These are phyloP conservation scores for Scedosporium boydii DNA, from an alignment of 2,329 filamentous ascomycete species.

Conservation along the genomic window DNA sequence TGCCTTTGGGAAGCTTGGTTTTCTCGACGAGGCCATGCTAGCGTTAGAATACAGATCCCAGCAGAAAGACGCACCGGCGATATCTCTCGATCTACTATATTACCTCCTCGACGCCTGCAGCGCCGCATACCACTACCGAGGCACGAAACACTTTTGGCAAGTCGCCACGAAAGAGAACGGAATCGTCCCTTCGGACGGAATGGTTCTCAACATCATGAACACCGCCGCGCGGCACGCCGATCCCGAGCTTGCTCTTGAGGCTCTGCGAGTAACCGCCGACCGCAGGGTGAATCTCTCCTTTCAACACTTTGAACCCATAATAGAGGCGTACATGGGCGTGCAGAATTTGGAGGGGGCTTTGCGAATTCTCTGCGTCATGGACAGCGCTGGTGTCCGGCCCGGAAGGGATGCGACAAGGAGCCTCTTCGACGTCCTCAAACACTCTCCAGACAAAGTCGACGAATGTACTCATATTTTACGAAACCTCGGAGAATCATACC, in stretches of 20 bases:
- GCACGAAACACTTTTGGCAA: slow-evolving; percentile 64
- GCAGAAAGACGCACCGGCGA: slow-evolving; percentile 15
- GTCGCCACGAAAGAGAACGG: slow-evolving; percentile 37
- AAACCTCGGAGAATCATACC: slow-evolving; percentile 28
- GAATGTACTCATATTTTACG: slow-evolving; percentile 48
- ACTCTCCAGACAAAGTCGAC: slow-evolving; percentile 32
- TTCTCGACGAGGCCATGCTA: slow-evolving; percentile 67
- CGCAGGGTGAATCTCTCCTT: slow-evolving; percentile 47
- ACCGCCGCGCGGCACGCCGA: slow-evolving; percentile 63
- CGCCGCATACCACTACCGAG: slow-evolving; percentile 50
- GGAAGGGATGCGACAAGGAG: slow-evolving; percentile 52
- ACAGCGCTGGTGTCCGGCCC: slow-evolving; percentile 47
- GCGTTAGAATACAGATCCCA: slow-evolving; percentile 51
- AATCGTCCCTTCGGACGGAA: slow-evolving; percentile 43
- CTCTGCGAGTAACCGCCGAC: slow-evolving; percentile 55
- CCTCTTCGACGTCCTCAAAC: slow-evolving; percentile 47
- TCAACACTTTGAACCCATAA: slow-evolving; percentile 71
- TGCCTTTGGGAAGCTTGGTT: slow-evolving; percentile 59
- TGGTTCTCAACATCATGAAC: slow-evolving; percentile 59
- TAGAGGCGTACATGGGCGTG: slow-evolving; percentile 56
- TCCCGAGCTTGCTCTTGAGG: slow-evolving; percentile 57
- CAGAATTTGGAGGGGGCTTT: slow-evolving; percentile 58
- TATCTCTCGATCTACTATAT: slow-evolving; percentile 49
- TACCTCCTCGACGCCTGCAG: slow-evolving; percentile 70
- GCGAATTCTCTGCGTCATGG: slow-evolving; percentile 64